Base-by-base conservation (phyloP, 140 eudicot genomes). In the Flaveria floridana region DNA sequence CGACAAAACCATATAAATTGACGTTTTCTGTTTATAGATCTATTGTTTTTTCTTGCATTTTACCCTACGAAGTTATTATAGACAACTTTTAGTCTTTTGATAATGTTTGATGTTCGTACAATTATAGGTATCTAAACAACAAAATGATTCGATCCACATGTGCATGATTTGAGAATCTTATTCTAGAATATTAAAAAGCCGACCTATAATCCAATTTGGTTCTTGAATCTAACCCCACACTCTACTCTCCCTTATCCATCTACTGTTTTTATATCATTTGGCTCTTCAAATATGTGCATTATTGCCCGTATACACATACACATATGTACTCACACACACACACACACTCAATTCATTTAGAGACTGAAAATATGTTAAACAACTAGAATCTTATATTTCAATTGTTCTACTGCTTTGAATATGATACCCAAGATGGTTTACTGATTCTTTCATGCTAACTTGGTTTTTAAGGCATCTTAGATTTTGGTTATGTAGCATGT, bases 161-260 rank as follows among this genome's bases (percentile, higher is more conserved):
- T 26, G 64, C 75, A 71, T 52, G 75, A 71, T 71, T 30, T 14
- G 51, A 39, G 65, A 26, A 52, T 70, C 63, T 47, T 52, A 70
- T 51, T 50, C 47, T 28, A 48, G 48, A 15, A 25, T 50, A 5
- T 23, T 50, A 50, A 70, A 48, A 21, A 0, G 41, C 26, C 6
- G 47, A 70, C 46, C n/a, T 50, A 42, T 46, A 13, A 69, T 69
- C 20, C 59, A 46, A 21, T 21, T 21, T 66, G 51, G 71, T 66
- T 66, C 28, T 51, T 65, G 51, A 39, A 39, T 39, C 71, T 14
- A 72, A 37, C 66, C 76, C 51, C 77, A 55, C 53, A 13, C 14
- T 55, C 21, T 19, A 19, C n/a, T 57, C 68, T 48, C 21, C 13
- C 77, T 72, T 72, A 72, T 72, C 77, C 77, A 56, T 57, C 19